Base-by-base conservation (phyloP, 1,284 basidiomycete species). In the Coniferiporia weirii region DNA sequence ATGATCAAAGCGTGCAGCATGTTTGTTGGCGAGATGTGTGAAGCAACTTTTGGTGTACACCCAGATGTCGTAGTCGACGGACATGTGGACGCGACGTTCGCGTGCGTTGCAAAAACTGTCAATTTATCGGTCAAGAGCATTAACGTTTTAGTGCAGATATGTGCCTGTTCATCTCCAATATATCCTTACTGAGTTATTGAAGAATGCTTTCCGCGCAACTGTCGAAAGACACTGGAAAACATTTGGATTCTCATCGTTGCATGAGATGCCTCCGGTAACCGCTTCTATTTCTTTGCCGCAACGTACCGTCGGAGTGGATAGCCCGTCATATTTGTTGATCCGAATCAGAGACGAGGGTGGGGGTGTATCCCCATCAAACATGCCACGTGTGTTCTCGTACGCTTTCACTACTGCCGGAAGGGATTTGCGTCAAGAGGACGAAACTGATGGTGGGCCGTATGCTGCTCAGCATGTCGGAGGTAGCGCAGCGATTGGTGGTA, bases 101-200 rank as follows among this genome's bases (percentile, higher is more conserved):
- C 88, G 89, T 91, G 69, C 71, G 88, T 80, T 20, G 8, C 20
- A 50, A 19, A 17, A 13, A n/a, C 32, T 51, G 3, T 17, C 12
- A 38, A 12, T 13, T 38, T 4, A 22, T 45, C 40, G 55, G 36
- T 34, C 15, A 10, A 47, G 9, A 17, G 7, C 44, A 45, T 17
- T 20, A 51, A 44, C 45, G 38, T 32, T 51, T 62, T 63, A 47
- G 57, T 60, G 48, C 67, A 93, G 91, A 13, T 93, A 93, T 66
- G 84, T 95, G 27, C 91, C 92, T 2, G 88, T 93, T 0, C 94
- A 96, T 68, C 79, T 95, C 40, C 93, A 94, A 71, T 95, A 95
- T 68, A 88, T 93, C 64, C 75, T 93, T 64, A 92, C 90, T 1
- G 91, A 93, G 69, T 81, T 93, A 48, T 77, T 93, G 49, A 95